Base-by-base conservation (phyloP, 441 rosid species). In the Geranium incanum region DNA sequence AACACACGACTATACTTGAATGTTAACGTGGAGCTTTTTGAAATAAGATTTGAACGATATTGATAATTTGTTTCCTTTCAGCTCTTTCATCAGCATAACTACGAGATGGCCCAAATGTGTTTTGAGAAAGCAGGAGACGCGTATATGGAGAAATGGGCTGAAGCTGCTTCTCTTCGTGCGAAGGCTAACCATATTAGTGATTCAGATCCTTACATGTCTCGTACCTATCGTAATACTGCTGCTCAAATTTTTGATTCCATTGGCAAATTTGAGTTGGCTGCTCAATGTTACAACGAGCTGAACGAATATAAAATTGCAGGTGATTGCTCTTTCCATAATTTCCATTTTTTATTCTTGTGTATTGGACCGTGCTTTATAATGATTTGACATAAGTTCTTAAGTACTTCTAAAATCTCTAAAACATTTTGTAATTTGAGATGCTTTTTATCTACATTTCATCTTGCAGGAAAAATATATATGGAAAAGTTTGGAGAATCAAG, bases 271-370 rank as follows among this genome's bases (percentile, higher is more conserved):
- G 70, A 68, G 70, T 38, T 43, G 50, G 70, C 70, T 16, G 65
- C 50, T 36, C 23, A 52, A 50, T 55, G 45, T 52, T 70, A 13
- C 6, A 21, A 9, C 37, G 12, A 50, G 15, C 36, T 50, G 66
- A 72, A 72, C 23, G 70, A 66, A 4, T 72, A 66, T 13, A 13
- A 66, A 38, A 72, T 21, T 4, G 75, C 75, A 72, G 70, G 70
- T 28, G 5, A 3, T 0, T 11, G 9, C n/a, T 1, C 12, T 64
- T 28, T 64, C 37, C 37, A 1, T 28, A 1, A 9, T 23, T 16
- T 59, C 19, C 5, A 15, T n/a, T 3, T 55, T 12, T 55, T 12
- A 13, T 55, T 2, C 62, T 55, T 55, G 0, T 55, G 6, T 13
- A 23, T 23, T 23, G 19, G 43, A 6, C 6, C 43, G 7, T 38